Percentiles rank a stretch among this genome's conserved stretches.
Evolutionary conservation across 441 rosid genomes (phyloP).

Genomic region (Gossypium laxum): DNA sequence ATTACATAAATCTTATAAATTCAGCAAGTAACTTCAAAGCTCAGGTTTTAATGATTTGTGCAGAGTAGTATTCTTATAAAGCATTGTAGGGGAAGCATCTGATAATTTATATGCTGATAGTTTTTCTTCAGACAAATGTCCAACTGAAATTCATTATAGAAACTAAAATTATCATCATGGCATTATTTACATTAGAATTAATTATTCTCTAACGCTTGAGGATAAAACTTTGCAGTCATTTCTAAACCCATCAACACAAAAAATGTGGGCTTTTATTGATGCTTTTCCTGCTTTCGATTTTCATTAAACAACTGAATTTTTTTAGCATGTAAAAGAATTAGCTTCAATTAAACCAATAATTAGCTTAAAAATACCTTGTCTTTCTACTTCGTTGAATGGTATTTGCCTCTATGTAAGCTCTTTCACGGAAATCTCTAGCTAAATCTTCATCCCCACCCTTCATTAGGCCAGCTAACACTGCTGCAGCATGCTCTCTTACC

Average conservation of each 20-base stretch:
- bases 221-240: not conserved
- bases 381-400: constrained; percentile 49
- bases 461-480: constrained; percentile 90
- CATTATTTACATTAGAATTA: not conserved
- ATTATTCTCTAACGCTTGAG: not conserved
- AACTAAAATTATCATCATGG: constrained; percentile 2
- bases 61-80: constrained; percentile 5
- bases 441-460: constrained; percentile 89
- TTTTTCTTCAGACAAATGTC: not conserved
- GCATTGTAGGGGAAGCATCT: not conserved
- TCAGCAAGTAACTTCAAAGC: not conserved
- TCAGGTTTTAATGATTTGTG: not conserved
- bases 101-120: not conserved
- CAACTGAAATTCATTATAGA: not conserved
- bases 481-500: constrained; percentile 98
- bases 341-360: not conserved
- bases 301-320: not conserved
- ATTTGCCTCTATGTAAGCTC: constrained; percentile 71
- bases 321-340: not conserved
- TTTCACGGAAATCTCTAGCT: constrained; percentile 69
- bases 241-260: not conserved
- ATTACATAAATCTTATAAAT: not conserved
- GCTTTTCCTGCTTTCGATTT: constrained; percentile 5
- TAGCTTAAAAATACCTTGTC: constrained; percentile 38
- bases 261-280: not conserved